Evolutionary conservation across 768 basidiomycete genomes (phyloP).

Genomic region (Megacollybia marginata): DNA sequence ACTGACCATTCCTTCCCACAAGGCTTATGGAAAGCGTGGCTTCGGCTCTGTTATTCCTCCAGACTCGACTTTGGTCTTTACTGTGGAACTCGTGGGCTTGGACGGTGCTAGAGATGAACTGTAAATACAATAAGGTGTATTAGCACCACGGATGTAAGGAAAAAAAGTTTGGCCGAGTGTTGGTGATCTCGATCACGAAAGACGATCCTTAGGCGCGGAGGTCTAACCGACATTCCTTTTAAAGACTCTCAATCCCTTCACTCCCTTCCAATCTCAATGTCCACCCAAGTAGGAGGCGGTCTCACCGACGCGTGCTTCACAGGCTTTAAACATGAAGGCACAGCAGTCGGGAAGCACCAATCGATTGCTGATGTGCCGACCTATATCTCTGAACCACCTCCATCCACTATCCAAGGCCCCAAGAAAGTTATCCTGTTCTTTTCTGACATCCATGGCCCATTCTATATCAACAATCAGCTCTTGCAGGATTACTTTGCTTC

Average conservation of each 20-base stretch:
- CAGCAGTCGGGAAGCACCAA: slow-evolving; percentile 32
- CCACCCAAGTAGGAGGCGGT: slow-evolving; percentile 27
- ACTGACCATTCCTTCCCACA: slow-evolving; percentile 75
- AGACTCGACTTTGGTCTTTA: slow-evolving; percentile 76
- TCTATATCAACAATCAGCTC: slow-evolving; percentile 50
- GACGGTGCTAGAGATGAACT: slow-evolving; percentile 50
- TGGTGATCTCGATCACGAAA: no score
- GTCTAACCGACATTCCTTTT: no score
- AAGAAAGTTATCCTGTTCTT: slow-evolving; percentile 44
- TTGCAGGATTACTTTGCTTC: slow-evolving; percentile 60
- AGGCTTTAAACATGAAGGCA: slow-evolving; percentile 45
- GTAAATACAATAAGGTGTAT: slow-evolving; percentile 20
- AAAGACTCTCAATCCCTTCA: no score
- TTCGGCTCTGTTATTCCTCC: slow-evolving; percentile 74
- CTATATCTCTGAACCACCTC: slow-evolving; percentile 44
- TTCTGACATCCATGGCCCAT: slow-evolving; percentile 53
- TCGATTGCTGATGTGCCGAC: slow-evolving; percentile 38
- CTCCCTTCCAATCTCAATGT: not conserved
- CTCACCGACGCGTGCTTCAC: slow-evolving; percentile 47
- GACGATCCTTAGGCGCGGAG: no score
- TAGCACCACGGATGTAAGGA: no score
- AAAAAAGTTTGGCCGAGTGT: no score
- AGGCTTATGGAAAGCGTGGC: slow-evolving; percentile 86
- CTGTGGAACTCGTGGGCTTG: slow-evolving; percentile 73
- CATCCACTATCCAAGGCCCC: slow-evolving; percentile 1